Percentiles rank a stretch among this genome's conserved stretches.
phyloP scores from a whole-genome alignment of 2,329 filamentous ascomycete genomes.

The Hymenoscyphus fraxineus region DNA sequence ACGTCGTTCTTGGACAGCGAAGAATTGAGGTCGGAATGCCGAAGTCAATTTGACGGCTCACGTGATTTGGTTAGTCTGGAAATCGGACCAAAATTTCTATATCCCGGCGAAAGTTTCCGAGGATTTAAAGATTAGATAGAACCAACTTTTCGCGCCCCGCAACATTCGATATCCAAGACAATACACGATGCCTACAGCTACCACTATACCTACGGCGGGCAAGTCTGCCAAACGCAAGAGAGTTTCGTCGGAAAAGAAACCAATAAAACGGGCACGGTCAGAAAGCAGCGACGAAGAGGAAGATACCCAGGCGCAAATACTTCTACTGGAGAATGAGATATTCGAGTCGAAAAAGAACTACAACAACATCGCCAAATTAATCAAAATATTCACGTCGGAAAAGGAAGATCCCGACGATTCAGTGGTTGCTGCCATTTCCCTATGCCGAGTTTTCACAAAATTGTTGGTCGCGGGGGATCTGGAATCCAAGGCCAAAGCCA shows the following conservation, averaged over 20 bases:
- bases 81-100: slow-evolving; percentile 5
- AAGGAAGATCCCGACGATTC: slow-evolving; percentile 52
- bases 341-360: slow-evolving; percentile 84
- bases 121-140: neutral
- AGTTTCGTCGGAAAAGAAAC: slow-evolving; percentile 44
- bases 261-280: slow-evolving; percentile 42
- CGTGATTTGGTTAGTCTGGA: slow-evolving; percentile 8
- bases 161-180: neutral
- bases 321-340: slow-evolving; percentile 75
- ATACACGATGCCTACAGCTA: slow-evolving; percentile 29
- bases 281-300: slow-evolving; percentile 48
- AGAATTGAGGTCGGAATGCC: slow-evolving; percentile 28
- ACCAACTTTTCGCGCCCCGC: slow-evolving; percentile 2
- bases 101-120: slow-evolving; percentile 12
- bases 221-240: slow-evolving; percentile 44
- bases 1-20: slow-evolving; percentile 27
- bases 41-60: slow-evolving; percentile 18
- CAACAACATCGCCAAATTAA: slow-evolving; percentile 78
- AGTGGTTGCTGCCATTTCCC: slow-evolving; percentile 69
- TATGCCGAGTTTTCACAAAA: slow-evolving; percentile 83
- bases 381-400: slow-evolving; percentile 54
- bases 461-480: slow-evolving; percentile 72
- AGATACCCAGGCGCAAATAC: slow-evolving; percentile 61
- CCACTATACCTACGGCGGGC: slow-evolving; percentile 15
- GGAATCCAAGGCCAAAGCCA: slow-evolving; percentile 58